Base-by-base conservation (phyloP, 371 early-diverging fungal species). In the Mucor racemosus region DNA sequence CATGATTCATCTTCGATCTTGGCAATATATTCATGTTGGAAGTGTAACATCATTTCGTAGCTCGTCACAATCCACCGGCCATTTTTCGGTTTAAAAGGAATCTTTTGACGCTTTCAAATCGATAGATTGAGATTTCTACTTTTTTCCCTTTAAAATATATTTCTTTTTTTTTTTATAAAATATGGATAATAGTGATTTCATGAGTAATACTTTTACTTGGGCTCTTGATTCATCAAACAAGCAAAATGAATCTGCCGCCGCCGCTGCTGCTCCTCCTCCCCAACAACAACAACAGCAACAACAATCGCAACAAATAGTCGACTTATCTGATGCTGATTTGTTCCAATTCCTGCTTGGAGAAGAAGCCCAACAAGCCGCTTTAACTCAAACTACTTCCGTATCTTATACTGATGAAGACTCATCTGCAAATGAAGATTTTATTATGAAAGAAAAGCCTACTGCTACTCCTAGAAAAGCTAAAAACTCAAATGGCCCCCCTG, bases 311-410 rank as follows among this genome's bases (percentile, higher is more conserved):
- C 58, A 64, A 21, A 17, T 10, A 6, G 34, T 35, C 40, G 15
- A 19, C 35, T 46, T 58, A 42, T 59, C 63, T 17, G 60, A 66
- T 50, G 53, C 62, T 36, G 71, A 71, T n/a, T 41, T 71, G 6
- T 71, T 66, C 17, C 62, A 71, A 38, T 59, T 71, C 15, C 38
- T 66, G 33, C 42, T 71, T 13, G 63, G 66, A 10, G 58, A 61
- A 34, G 66, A 62, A 33, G 56, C 46, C 7, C 55, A 66, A 60
- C 44, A 60, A 55, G 58, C 60, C 44, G 60, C 54, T 8, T n/a
- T 50, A 15, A 40, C 41, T 26, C 40, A 36, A 42, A 33, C 9
- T 8, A 11, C 33, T 31, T 50, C 38, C 3, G 40, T 26, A 10
- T 13, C 21, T 50, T 17, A 19, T 7, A 19, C 55, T 17, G 57